Conservation (phyloP, 352 stramenopile species). For the Pythium insidiosum region DNA sequence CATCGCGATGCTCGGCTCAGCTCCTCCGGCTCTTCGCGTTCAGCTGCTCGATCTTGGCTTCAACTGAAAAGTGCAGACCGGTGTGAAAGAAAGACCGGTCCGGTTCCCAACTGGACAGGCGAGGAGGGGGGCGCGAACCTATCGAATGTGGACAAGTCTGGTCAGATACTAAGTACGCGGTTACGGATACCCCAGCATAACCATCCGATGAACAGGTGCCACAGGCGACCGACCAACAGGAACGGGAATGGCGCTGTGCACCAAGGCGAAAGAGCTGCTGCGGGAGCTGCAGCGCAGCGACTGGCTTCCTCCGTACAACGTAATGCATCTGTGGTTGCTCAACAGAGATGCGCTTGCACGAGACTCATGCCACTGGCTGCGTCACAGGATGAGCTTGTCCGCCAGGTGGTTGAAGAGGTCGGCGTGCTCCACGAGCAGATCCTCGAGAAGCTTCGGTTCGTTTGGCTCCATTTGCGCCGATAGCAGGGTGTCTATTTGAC, state of each 20-base stretch:
- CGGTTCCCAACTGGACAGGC: no score
- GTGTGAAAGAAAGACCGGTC: no score
- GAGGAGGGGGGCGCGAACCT: no score
- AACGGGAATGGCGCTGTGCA: constrained; percentile 70
- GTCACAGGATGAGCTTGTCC: constrained; percentile 67
- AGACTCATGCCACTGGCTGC: not conserved
- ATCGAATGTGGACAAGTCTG: no score
- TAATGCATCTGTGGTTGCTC: constrained; percentile 31
- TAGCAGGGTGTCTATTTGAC: not conserved
- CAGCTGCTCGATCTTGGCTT: no score
- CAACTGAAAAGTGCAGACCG: no score
- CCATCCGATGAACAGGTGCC: no score
- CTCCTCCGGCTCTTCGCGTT: no score
- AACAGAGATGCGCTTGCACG: constrained; percentile 7
- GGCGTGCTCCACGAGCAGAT: constrained; percentile 61
- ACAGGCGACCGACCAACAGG: no score
- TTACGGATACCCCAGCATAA: no score
- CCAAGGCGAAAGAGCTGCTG: constrained; percentile 80
- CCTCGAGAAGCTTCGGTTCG: constrained; percentile 58
- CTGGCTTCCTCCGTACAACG: constrained; percentile 90
- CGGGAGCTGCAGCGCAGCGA: constrained; percentile 88
- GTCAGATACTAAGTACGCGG: no score
- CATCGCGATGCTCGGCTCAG: no score
- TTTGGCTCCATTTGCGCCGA: not conserved
- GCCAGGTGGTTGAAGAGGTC: constrained; percentile 75